Base-by-base conservation (phyloP, 129 eudicot genomes). In the Oenanthe sinensis region DNA sequence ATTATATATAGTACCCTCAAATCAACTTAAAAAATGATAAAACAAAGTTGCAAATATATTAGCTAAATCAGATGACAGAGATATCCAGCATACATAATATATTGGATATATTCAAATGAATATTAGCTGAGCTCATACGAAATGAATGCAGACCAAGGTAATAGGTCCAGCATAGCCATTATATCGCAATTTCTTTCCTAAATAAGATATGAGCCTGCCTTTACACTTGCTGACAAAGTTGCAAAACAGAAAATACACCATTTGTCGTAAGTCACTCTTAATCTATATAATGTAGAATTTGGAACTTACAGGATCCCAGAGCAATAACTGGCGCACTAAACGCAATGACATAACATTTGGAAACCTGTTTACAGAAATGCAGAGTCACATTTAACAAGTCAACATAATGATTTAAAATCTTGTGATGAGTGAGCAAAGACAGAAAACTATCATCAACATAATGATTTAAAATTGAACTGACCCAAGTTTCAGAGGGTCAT, bases 401-500 rank as follows among this genome's bases (percentile, higher is more conserved):
- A 22, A n/a, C n/a, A n/a, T n/a, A n/a, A n/a, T n/a, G n/a, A n/a
- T n/a, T n/a, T n/a, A n/a, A n/a, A n/a, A 14, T 14, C 42, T 11
- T 4, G 43, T 28, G 22, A 67, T 30, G 72, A 67, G 72, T 79
- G 44, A 74, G 19, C 40, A 73, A 67, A 81, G 30, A 20, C 15
- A 37, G 84, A 16, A 54, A 26, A 20, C 73, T 22, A 16, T 65
- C 24, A 76, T 50, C 72, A 70, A 43, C 75, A 67, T n/a, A 63
- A 72, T 30, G 71, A 16, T 77, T 37, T 37, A 49, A 63, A 20
- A 24, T n/a, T 58, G 39, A 24, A 83, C 97, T 69, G 47, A 96
- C 99, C 99, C 99, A 37, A 96, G 80, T 77, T 86, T 85, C 75
- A 96, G 97, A 85, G 97, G 97, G 88, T 96, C 99, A 85, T 92